Conservation (phyloP, 208 protist genomes). For the Angomonas deanei region DNA sequence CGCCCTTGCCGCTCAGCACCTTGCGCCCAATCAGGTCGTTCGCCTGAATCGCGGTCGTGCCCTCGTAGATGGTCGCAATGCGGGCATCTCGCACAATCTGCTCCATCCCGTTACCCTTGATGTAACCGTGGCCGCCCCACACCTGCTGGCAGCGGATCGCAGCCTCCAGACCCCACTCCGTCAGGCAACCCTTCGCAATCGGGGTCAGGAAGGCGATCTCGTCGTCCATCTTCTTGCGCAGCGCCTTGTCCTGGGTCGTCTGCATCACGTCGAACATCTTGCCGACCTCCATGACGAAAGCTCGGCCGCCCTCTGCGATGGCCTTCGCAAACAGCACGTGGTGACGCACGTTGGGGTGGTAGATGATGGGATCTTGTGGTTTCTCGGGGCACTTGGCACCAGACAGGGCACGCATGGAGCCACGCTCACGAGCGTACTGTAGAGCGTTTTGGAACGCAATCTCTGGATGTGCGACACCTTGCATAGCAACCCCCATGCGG, state of each 20-base stretch:
- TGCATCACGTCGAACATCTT: conserved; percentile 58
- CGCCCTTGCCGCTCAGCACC: conserved; percentile 54
- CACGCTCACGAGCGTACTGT: conserved; percentile 62
- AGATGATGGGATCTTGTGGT: conserved; percentile 57
- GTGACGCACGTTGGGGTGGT: conserved; percentile 74
- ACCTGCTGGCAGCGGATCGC: conserved; percentile 57
- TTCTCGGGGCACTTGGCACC: conserved; percentile 52
- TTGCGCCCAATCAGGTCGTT: conserved; percentile 85
- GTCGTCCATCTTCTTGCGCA: conserved; percentile 33
- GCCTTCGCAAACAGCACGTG: conserved; percentile 81
- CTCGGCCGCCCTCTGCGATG: conserved; percentile 75
- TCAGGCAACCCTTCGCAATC: conserved; percentile 81
- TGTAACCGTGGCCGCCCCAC: conserved; percentile 77
- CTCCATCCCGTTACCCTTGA: conserved; percentile 80
- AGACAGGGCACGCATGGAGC: conserved; percentile 57
- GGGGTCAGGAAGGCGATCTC: conserved; percentile 83
- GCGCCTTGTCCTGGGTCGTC: conserved; percentile 12
- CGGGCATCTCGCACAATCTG: conserved; percentile 72
- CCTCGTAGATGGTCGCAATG: conserved; percentile 75
- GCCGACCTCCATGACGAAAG: conserved; percentile 64
- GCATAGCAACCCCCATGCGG: conserved; percentile 66
- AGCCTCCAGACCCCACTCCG: conserved; percentile 73
- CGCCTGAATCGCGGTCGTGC: conserved; percentile 81
- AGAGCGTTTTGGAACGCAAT: conserved; percentile 83
- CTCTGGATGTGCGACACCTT: conserved; percentile 75